These are phyloP conservation scores for Podaxis pistillaris DNA, from an alignment of 768 basidiomycete species.

Conservation along the genomic window DNA sequence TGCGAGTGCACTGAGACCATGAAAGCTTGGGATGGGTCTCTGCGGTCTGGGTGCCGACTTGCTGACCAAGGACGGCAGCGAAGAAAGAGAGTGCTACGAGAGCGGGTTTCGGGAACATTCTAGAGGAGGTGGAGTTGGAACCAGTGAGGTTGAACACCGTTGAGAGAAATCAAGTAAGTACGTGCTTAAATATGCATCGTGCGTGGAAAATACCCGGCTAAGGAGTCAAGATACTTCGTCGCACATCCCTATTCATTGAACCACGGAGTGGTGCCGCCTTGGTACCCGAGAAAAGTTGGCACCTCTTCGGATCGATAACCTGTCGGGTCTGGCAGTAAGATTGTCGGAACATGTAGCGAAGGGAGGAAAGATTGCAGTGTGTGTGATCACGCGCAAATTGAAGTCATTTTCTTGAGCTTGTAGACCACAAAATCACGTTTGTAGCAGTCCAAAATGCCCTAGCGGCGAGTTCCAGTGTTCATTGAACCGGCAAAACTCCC, in stretches of 20 bases:
- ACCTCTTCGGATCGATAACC: conserved; percentile 6
- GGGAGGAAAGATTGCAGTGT: background rate
- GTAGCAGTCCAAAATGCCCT: background rate
- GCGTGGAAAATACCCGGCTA: conserved; percentile 25
- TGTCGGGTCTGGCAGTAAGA: background rate
- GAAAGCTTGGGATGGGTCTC: conserved; percentile 49
- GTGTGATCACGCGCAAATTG: conserved; percentile 5
- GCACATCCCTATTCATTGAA: background rate
- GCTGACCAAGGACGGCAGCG: conserved; percentile 49
- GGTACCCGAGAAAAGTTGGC: background rate
- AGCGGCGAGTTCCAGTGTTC: background rate
- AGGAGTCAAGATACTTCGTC: background rate
- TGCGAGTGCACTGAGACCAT: conserved; percentile 44
- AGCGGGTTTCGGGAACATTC: conserved; percentile 24
- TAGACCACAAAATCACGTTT: background rate
- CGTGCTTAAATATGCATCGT: conserved; percentile 20
- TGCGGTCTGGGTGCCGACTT: conserved; percentile 48
- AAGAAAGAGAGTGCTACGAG: conserved; percentile 38
- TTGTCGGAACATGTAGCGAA: background rate
- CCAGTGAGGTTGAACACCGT: conserved; percentile 20
- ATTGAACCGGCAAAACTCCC: background rate
- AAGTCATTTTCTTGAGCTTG: background rate
- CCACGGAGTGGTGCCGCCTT: background rate
- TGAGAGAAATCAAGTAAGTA: conserved; percentile 5
- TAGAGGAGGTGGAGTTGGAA: conserved; percentile 30